Percentiles rank a stretch among this genome's conserved stretches.
phyloP scores from a whole-genome alignment of 768 basidiomycete genomes.

The Lactarius trivialis region DNA sequence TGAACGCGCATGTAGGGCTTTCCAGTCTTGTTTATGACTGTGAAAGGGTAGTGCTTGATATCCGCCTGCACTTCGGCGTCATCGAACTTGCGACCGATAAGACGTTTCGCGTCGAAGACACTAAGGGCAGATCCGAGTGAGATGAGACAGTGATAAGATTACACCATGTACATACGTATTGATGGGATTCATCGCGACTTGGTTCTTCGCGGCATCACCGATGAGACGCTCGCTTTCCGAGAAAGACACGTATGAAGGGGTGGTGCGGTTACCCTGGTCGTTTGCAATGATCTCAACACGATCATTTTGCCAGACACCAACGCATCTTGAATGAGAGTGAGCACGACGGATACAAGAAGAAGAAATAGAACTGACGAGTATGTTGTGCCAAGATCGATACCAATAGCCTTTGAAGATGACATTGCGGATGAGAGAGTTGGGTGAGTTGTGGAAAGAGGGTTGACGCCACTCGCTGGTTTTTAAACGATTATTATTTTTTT shows the following conservation, averaged over 20 bases:
- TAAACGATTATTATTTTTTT: slow-evolving; percentile 29
- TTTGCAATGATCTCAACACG: slow-evolving; percentile 98
- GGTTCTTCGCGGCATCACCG: slow-evolving; percentile 98
- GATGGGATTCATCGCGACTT: slow-evolving; percentile 96
- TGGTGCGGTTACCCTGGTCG: slow-evolving; percentile 92
- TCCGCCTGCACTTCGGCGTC: slow-evolving; percentile 81
- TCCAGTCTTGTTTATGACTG: slow-evolving; percentile 74
- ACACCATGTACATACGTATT: slow-evolving; percentile 53
- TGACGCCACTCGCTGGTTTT: slow-evolving; percentile 6
- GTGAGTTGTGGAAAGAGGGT: slow-evolving; percentile 16
- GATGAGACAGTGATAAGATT: slow-evolving; percentile 20
- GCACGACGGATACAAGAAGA: neutral
- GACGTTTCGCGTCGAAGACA: slow-evolving; percentile 97
- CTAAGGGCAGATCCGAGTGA: slow-evolving; percentile 34
- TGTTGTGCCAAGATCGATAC: slow-evolving; percentile 89
- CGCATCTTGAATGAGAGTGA: slow-evolving; percentile 54
- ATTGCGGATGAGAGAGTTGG: slow-evolving; percentile 24
- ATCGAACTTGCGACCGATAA: slow-evolving; percentile 89
- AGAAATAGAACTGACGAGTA: slow-evolving; percentile 60
- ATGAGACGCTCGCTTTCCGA: slow-evolving; percentile 94
- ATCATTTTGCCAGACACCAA: slow-evolving; percentile 99
- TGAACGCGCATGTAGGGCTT: slow-evolving; percentile 86
- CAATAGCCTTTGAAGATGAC: slow-evolving; percentile 60
- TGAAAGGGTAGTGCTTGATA: slow-evolving; percentile 92
- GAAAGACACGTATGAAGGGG: slow-evolving; percentile 94